Conservation (phyloP, 495 filamentous ascomycete genomes). For the Penicillium argentinense region DNA sequence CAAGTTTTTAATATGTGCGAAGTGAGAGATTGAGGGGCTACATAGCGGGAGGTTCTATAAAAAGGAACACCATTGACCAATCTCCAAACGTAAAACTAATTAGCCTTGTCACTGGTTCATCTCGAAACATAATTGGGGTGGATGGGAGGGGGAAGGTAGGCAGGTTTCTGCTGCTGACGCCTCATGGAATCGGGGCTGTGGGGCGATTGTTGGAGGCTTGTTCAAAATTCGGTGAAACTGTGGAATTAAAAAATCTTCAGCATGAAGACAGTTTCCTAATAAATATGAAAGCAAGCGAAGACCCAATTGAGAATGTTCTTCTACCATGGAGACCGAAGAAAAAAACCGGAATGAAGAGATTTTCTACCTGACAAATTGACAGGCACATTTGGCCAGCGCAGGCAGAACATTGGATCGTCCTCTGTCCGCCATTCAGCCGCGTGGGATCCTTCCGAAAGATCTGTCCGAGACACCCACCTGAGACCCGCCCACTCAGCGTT, state of each 20-base stretch:
- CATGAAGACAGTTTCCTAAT: neutral
- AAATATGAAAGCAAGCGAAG: neutral
- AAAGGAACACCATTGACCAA: neutral
- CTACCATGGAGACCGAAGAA: neutral
- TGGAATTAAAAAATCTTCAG: neutral
- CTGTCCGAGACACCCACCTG: conserved; percentile 6
- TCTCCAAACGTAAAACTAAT: neutral
- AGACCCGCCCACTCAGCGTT: conserved; percentile 1
- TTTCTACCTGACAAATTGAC: neutral
- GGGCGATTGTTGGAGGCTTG: neutral
- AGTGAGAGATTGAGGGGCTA: neutral
- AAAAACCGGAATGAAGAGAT: neutral
- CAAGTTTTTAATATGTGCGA: conserved; percentile 1
- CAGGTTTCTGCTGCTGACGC: conserved; percentile 1
- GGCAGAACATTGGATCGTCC: neutral
- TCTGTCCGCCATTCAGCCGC: neutral
- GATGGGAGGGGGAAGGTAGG: no score
- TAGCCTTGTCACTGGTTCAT: neutral
- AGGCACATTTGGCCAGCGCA: neutral
- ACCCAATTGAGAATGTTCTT: neutral
- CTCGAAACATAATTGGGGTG: neutral
- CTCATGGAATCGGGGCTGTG: neutral
- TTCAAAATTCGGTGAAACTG: neutral
- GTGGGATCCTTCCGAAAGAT: neutral
- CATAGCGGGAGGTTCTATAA: neutral